phyloP scores from a whole-genome alignment of 2,329 filamentous ascomycete species.

The Aspergillus brunneoviolaceus region DNA sequence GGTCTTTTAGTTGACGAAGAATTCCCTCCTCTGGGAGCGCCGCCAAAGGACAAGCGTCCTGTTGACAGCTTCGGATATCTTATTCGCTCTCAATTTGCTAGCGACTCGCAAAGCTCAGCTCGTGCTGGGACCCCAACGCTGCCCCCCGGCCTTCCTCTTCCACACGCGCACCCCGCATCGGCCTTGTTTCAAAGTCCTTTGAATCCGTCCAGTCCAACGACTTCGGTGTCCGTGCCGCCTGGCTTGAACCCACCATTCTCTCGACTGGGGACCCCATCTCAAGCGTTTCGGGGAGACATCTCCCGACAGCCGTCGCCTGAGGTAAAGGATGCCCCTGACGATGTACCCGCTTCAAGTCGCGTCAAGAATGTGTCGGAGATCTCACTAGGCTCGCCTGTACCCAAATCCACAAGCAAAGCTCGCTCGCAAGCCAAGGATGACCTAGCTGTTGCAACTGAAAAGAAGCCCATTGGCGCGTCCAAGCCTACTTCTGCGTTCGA shows the following conservation, averaged over 20 bases:
- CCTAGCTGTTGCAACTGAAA: slow-evolving; percentile 15
- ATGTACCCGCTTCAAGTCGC: slow-evolving; percentile 22
- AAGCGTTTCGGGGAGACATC: slow-evolving; percentile 22
- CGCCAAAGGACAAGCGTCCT: slow-evolving; percentile 36
- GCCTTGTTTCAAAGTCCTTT: slow-evolving; percentile 33
- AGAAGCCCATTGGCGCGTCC: slow-evolving; percentile 15
- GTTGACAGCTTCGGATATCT: slow-evolving; percentile 39
- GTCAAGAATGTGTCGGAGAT: slow-evolving; percentile 37
- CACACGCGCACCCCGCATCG: slow-evolving; percentile 41
- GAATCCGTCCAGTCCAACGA: slow-evolving; percentile 31
- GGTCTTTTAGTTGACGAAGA: slow-evolving; percentile 45
- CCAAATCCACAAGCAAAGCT: slow-evolving; percentile 32
- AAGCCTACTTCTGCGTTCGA: slow-evolving; percentile 13
- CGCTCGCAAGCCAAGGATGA: slow-evolving; percentile 26
- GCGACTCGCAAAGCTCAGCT: slow-evolving; percentile 28
- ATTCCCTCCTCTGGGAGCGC: slow-evolving; percentile 47
- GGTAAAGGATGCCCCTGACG: slow-evolving; percentile 20
- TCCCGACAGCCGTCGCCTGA: slow-evolving; percentile 32
- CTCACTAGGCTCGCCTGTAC: slow-evolving; percentile 44
- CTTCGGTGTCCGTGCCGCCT: slow-evolving; percentile 30
- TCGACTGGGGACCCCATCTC: slow-evolving; percentile 31
- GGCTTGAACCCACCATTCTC: slow-evolving; percentile 28
- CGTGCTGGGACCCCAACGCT: slow-evolving; percentile 41
- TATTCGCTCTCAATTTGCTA: slow-evolving; percentile 34
- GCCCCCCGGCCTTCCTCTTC: slow-evolving; percentile 44